Evolutionary conservation across 768 basidiomycete species (phyloP), one percentile per base, ranked within the genome.

Genomic region (Xerocomellus amylosporus): DNA sequence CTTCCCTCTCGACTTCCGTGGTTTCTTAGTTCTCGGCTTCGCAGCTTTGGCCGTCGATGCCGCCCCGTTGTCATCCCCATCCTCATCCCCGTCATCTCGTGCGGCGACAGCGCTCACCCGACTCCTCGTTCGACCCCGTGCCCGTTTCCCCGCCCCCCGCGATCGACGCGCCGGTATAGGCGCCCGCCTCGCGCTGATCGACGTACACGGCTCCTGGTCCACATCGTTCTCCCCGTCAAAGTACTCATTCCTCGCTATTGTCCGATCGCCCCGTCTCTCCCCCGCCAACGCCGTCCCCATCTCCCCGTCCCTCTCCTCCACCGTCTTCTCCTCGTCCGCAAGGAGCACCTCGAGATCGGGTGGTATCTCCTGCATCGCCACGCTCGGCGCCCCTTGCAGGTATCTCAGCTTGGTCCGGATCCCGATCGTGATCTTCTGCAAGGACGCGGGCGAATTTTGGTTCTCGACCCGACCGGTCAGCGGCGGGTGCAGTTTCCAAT

Each of bases 331-430:
- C 66, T 93, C 90, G 50, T 87, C 84, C 5, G 79, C 83, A 26
- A 95, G 70, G 64, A 90, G 79, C 1, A 83, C 88, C 58, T 86
- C 87, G 15, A 99, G 74, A 63, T 95, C 88, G 0, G 95, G 95
- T 4, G 97, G 96, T 26, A 98, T 91, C 72, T 98, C 93, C 64
- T 93, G 90, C 90, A 98, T 90, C 60, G 85, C 85, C 10, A 98
- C 92, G 66, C 91, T 93, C n/a, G 96, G 96, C 39, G 96, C 97
- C 31, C 95, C 94, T 56, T 94, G 88, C 14, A 98, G 76, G 69
- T 93, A 98, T 30, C 96, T 79, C 41, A 99, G 75, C 70, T 96
- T 94, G 64, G 88, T 93, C 26, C 87, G 83, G 43, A 95, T 87
- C 56, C 79, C 85, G 54, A 89, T 78, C n/a, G 89, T 86, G 60